phyloP scores from a whole-genome alignment of 768 basidiomycete genomes.

The Xerocomus brunneocitrinus region DNA sequence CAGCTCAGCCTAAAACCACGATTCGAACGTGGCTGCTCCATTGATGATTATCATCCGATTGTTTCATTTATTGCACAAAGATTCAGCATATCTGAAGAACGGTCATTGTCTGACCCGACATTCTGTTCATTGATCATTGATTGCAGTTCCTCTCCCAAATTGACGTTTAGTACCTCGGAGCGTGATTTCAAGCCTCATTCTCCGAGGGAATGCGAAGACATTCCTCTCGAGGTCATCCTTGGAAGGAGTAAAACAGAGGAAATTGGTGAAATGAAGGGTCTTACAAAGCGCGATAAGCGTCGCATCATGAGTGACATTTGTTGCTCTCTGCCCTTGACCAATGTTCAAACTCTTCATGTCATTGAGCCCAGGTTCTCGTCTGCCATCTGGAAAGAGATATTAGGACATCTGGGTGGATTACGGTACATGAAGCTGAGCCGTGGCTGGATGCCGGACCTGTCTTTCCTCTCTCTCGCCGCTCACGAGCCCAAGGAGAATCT shows the following conservation, averaged over 20 bases:
- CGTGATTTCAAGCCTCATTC: too few species aligned
- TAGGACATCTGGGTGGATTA: background rate
- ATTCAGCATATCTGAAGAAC: background rate
- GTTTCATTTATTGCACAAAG: background rate
- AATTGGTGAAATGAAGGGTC: too few species aligned
- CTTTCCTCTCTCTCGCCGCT: too few species aligned
- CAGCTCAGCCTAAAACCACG: too few species aligned
- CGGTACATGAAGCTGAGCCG: background rate
- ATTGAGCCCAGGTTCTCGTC: background rate
- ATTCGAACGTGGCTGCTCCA: too few species aligned
- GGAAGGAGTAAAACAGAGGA: too few species aligned
- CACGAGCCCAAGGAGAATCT: too few species aligned
- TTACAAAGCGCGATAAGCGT: too few species aligned
- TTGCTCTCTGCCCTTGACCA: background rate
- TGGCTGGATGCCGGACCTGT: background rate
- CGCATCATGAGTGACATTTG: background rate
- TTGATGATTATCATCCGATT: background rate
- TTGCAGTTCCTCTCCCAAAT: too few species aligned
- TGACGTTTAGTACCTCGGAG: too few species aligned
- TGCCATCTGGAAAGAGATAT: background rate
- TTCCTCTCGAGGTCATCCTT: too few species aligned
- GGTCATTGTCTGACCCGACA: background rate
- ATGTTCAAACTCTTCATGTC: background rate
- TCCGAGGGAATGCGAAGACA: too few species aligned
- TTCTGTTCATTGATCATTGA: background rate